phyloP scores from a whole-genome alignment of 1,284 basidiomycete genomes.

The Acaromyces ingoldii region DNA sequence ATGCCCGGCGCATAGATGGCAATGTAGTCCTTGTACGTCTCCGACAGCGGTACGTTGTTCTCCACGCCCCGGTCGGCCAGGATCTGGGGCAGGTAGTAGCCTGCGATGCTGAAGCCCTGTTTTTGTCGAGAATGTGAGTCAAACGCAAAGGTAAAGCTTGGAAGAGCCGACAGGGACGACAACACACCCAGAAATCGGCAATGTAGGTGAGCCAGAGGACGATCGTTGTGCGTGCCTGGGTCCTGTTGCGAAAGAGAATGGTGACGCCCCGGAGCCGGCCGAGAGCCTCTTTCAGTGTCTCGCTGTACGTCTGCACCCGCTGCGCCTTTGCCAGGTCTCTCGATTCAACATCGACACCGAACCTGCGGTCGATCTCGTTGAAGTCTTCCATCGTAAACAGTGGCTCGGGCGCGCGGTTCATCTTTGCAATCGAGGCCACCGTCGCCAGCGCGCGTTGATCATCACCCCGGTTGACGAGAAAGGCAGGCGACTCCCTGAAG shows the following conservation, averaged over 20 bases:
- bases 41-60: constrained; percentile 46
- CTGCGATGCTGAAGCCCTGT: constrained; percentile 52
- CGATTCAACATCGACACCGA: neutral
- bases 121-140: no score
- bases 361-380: constrained; percentile 41
- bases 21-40: constrained; percentile 53
- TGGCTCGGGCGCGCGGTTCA: constrained; percentile 51
- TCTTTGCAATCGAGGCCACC: constrained; percentile 26
- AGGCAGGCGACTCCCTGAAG: constrained; percentile 45
- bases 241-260: constrained; percentile 49
- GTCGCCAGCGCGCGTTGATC: constrained; percentile 35
- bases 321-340: constrained; percentile 4
- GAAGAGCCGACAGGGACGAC: no score
- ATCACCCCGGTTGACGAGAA: constrained; percentile 31
- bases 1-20: constrained; percentile 51
- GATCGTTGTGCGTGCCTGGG: constrained; percentile 48
- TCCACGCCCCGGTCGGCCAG: constrained; percentile 50
- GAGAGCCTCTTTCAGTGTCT: constrained; percentile 26
- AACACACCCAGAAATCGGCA: constrained; percentile 8
- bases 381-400: constrained; percentile 52
- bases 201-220: constrained; percentile 44
- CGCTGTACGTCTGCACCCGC: constrained; percentile 15
- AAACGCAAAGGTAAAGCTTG: neutral
- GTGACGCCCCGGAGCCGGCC: constrained; percentile 47
- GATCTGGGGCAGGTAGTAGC: constrained; percentile 52